These are phyloP conservation scores for Globisporangium carolinianum DNA, from an alignment of 352 stramenopile species.

Conservation along the genomic window DNA sequence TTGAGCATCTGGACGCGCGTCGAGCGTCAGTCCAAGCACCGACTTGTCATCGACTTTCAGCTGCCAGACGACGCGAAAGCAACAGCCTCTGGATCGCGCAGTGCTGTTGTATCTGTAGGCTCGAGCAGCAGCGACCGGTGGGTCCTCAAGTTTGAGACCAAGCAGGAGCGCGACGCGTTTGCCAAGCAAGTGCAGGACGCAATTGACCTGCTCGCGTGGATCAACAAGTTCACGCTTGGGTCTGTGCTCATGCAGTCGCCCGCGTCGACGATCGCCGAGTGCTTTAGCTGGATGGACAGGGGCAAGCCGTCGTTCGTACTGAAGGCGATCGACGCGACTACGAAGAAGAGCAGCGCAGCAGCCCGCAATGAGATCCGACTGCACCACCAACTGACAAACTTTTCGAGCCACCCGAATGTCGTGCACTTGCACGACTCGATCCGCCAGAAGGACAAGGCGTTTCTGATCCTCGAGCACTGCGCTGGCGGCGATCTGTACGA, in stretches of 20 bases:
- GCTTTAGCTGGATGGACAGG: conserved; percentile 54
- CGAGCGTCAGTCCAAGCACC: conserved; percentile 61
- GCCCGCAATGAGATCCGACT: conserved; percentile 61
- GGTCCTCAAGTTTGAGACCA: conserved; percentile 69
- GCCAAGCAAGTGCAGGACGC: conserved; percentile 60
- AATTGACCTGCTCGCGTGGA: conserved; percentile 56
- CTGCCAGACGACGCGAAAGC: conserved; percentile 21
- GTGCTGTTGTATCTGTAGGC: background rate
- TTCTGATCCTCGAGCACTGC: conserved; percentile 63
- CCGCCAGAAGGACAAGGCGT: conserved; percentile 52
- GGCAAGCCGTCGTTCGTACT: conserved; percentile 52
- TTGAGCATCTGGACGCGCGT: conserved; percentile 50
- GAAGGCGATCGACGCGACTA: conserved; percentile 50
- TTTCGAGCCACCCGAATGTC: conserved; percentile 58
- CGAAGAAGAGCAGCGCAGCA: conserved; percentile 33
- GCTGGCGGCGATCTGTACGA: conserved; percentile 55
- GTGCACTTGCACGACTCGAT: conserved; percentile 57
- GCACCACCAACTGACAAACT: conserved; percentile 65
- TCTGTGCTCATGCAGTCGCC: conserved; percentile 46
- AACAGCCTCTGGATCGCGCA: conserved; percentile 11
- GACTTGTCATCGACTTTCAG: conserved; percentile 60
- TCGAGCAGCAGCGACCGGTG: conserved; percentile 35
- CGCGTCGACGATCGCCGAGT: conserved; percentile 53
- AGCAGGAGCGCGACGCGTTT: conserved; percentile 57
- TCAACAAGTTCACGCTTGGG: conserved; percentile 64